Base-by-base conservation (phyloP, 805 yeast species). In the Myxozyma melibiosi region DNA sequence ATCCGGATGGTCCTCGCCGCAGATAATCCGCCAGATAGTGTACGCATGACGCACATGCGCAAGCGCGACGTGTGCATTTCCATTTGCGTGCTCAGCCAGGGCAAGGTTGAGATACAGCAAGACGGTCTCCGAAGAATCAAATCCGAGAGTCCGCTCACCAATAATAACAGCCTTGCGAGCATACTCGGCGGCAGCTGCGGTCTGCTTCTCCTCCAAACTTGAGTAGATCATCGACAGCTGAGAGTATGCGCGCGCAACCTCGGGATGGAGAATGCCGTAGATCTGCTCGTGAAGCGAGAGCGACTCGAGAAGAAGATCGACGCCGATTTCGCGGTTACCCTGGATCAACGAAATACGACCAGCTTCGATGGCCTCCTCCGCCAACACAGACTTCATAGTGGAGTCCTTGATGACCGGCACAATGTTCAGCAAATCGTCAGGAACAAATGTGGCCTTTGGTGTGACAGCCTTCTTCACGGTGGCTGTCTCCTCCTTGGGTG, bases 371-470 rank as follows among this genome's bases (percentile, higher is more conserved):
- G 90, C 81, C 66, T 90, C 94, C 55, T 87, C 90, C 53, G 88
- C 85, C 22, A 87, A 74, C 14, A 80, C 69, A 80, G 80, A 69
- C 80, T 44, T 35, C 57, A 60, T 49, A 7, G 83, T 76, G 0
- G 96, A 79, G 58, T 84, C 84, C 72, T 88, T 88, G 61, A 88
- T 76, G n/a, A 83, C 71, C 34, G 98, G 97, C 39, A 83, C 82
- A 54, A 94, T 76, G 27, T 84, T 76, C 25, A 83, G 66, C 48
- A 92, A 78, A 69, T 90, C 96, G 18, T 78, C 82, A 16, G 83
- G 74, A 65, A 82, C 81, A 9, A 85, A 81, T 1, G 80, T 75
- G 3, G 70, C 55, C 39, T 75, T 69, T 16, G 65, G 56, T 22
- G 31, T 25, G 4, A 31, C 28, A 20, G 25, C 49, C 22, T 49